phyloP scores from a whole-genome alignment of 805 yeast genomes.

The Zygosaccharomyces bailii region DNA sequence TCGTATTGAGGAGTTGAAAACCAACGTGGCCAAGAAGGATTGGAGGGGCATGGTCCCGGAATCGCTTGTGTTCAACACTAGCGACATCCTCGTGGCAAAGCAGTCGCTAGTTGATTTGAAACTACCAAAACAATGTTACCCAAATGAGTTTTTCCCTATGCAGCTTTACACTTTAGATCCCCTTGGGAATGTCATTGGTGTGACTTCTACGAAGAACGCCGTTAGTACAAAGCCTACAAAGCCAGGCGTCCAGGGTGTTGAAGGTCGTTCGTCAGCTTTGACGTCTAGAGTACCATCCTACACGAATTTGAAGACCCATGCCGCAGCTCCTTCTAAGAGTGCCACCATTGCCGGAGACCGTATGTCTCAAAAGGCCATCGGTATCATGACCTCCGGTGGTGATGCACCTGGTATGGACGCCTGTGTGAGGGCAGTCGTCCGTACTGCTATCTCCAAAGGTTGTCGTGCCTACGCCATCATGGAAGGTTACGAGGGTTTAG shows the following conservation, averaged over 20 bases:
- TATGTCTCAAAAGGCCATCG: slow-evolving; percentile 45
- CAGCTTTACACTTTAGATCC: slow-evolving; percentile 79
- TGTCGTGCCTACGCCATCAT: slow-evolving; percentile 62
- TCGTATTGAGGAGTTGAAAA: slow-evolving; percentile 11
- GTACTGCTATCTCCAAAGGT: slow-evolving; percentile 59
- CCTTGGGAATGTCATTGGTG: slow-evolving; percentile 72
- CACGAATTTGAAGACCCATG: slow-evolving; percentile 13
- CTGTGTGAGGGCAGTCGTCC: slow-evolving; percentile 63
- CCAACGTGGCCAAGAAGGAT: slow-evolving; percentile 33
- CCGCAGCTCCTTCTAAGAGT: slow-evolving; percentile 5
- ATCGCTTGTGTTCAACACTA: slow-evolving; percentile 34
- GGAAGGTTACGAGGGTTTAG: slow-evolving; percentile 72
- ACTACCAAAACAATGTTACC: slow-evolving; percentile 51
- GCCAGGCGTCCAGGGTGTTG: slow-evolving; percentile 12
- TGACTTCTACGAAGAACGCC: slow-evolving; percentile 57
- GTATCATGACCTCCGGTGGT: slow-evolving; percentile 74
- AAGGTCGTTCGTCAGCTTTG: slow-evolving; percentile 15
- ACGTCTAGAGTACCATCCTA: slow-evolving; percentile 14
- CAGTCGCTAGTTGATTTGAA: slow-evolving; percentile 25
- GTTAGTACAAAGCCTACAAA: slow-evolving; percentile 40
- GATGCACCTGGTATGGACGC: slow-evolving; percentile 78
- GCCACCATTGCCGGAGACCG: slow-evolving; percentile 9
- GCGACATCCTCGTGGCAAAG: slow-evolving; percentile 24
- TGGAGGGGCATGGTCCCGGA: slow-evolving; percentile 47
- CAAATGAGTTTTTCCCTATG: slow-evolving; percentile 67